Base-by-base conservation (phyloP, 192 early-diverging fungal species). In the Rhizoclosmatium globosum region DNA sequence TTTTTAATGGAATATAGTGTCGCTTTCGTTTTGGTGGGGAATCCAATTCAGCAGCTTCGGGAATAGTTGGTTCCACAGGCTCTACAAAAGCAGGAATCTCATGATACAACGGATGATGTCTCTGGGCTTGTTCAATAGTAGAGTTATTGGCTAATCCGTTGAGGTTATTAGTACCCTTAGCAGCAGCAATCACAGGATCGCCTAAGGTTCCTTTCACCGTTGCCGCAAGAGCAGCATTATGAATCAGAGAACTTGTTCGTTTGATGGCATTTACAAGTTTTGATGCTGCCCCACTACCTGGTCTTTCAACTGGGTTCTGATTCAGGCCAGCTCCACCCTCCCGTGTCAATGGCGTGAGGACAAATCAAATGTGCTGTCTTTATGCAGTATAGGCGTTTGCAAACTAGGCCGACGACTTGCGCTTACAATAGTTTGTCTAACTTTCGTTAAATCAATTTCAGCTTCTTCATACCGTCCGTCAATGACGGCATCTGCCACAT, bases 1-100 rank as follows among this genome's bases (percentile, higher is more conserved):
- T 68, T 68, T 68, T 68, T 23, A 68, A 47, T 53, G 50, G 50
- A 53, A 53, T 53, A 53, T 53, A 53, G 9, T 53, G 50, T 53
- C 50, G 6, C 50, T 53, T 53, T 53, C 17, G 6, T 53, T 53
- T 53, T 17, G 9, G 9, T 13, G 17, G 9, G 17, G 17, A 7
- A 53, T 7, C 6, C 50, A 13, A 13, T 53, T 53, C 50, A 17
- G 6, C 50, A 7, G 6, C 17, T 17, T 53, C 50, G 9, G 6
- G 9, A 7, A 7, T 17, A 53, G 17, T 17, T 13, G 17, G 17
- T 17, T 53, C 50, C 9, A 53, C 17, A 17, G 9, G 6, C 17
- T 53, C 50, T 7, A 17, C 50, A 13, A 17, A 17, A 7, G 17
- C 9, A 13, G 50, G 50, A 7, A 53, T 17, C 9, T 17, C 50